Evolutionary conservation across 306 rosid species (phyloP).

Genomic region (Ochetophila trinervis): DNA sequence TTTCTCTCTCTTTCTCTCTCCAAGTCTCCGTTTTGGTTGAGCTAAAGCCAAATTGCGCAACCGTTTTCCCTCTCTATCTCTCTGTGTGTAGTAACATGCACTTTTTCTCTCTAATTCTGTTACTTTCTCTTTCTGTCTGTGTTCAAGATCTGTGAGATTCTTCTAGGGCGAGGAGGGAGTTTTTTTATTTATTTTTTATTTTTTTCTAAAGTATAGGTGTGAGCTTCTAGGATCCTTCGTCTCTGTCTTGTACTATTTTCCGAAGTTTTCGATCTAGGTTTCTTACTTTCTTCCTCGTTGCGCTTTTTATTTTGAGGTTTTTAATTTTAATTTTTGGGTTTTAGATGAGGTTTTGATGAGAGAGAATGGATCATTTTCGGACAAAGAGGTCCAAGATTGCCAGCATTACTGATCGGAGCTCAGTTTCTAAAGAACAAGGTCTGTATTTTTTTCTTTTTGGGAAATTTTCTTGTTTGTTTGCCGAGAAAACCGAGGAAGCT

Average conservation of each 20-base stretch:
- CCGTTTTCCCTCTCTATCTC: background rate
- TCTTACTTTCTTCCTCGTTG: background rate
- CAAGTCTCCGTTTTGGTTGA: background rate
- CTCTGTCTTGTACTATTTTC: background rate
- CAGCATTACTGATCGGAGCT: conserved; percentile 31
- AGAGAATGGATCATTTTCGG: conserved; percentile 55
- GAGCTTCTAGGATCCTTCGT: conserved; percentile 11
- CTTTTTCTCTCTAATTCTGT: no score
- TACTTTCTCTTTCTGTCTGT: background rate
- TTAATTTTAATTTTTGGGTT: background rate
- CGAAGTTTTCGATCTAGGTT: conserved; percentile 24
- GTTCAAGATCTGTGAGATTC: conserved; percentile 15
- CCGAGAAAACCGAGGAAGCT: background rate
- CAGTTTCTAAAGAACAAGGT: conserved; percentile 29
- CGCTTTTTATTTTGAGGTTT: background rate
- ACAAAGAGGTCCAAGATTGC: conserved; percentile 40
- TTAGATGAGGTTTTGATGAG: conserved; percentile 32
- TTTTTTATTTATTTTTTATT: background rate
- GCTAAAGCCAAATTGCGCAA: no score
- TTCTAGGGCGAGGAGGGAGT: background rate
- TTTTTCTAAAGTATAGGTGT: background rate
- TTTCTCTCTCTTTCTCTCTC: conserved; percentile 12
- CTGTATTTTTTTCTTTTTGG: conserved; percentile 23
- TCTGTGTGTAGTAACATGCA: background rate
- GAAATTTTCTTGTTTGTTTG: conserved; percentile 9